Base-by-base conservation (phyloP, 2,329 filamentous ascomycete genomes). In the Boeremia exigua region DNA sequence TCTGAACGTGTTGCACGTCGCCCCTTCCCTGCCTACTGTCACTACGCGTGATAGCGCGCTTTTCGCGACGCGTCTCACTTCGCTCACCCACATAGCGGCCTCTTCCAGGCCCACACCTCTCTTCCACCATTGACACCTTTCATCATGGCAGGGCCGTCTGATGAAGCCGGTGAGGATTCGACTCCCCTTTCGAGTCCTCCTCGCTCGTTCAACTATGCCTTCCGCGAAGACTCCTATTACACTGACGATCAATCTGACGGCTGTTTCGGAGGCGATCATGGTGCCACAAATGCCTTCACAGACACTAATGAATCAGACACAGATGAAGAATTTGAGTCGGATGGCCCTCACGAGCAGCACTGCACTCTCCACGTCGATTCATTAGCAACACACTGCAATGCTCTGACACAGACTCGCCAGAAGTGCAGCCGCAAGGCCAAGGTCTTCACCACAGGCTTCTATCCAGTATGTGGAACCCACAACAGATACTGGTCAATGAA, bases 391-490 rank as follows among this genome's bases (percentile, higher is more conserved):
- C 27, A 49, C 6, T 59, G 59, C 43, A 43, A 51, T 9, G 56
- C 32, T 4, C 11, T 43, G 8, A 59, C 56, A 6, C 46, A 40
- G 10, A 19, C 38, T 14, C 23, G 17, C 27, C 54, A 42, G n/a
- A 37, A 17, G 1, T 61, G 59, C 40, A 61, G 19, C 6, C 28
- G 34, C 17, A 46, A 36, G 14, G 56, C 42, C 14, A 36, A 42
- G 3, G 12, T 53, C 19, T 33, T 37, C n/a, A 19, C 46, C 5
- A 38, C 39, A 2, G 59, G 52, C 7, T 45, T 23, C 25, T 28
- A 56, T 11, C 59, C 59, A 2, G 53, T 59, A 3, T 61, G 59
- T 25, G 19, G 32, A 19, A 34, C 23, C 6, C 59, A 59, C 10
- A n/a, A 14, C 6, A 27, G n/a, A 17, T 15, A 33, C 11, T 4